Percentiles rank a stretch among this genome's conserved stretches.
Conservation (phyloP, 2,329 filamentous ascomycete genomes). For the Dothiorella sarmentorum region DNA sequence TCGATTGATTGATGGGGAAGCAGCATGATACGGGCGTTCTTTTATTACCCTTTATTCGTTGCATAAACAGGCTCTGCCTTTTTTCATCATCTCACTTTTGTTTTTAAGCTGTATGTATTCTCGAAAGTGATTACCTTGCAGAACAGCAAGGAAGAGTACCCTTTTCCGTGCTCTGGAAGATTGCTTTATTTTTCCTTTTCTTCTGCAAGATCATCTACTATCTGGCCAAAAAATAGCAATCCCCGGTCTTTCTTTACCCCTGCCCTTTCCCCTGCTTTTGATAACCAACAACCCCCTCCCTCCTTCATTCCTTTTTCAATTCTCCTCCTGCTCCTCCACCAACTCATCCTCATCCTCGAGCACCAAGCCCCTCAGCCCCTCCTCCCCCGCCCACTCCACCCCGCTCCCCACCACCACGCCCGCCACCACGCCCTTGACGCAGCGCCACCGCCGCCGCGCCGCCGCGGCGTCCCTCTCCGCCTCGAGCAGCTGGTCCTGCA, state of each 20-base stretch:
- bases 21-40: conserved; percentile 11
- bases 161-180: neutral
- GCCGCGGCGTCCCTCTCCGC: conserved; percentile 59
- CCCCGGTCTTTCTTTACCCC: too few relatives aligned
- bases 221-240: neutral
- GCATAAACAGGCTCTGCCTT: neutral
- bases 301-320: neutral
- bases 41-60: neutral
- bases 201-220: neutral
- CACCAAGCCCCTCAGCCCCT: conserved; percentile 64
- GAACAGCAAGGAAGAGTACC: neutral
- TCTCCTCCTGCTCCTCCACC: neutral
- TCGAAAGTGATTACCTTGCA: conserved; percentile 1
- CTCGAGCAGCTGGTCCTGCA: conserved; percentile 54
- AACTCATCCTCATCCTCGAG: conserved; percentile 57
- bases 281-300: too few relatives aligned
- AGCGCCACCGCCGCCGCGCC: conserved; percentile 65
- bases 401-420: conserved; percentile 78
- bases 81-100: neutral
- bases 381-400: conserved; percentile 73
- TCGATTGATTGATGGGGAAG: neutral
- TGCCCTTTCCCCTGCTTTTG: neutral
- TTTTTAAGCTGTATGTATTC: conserved; percentile 1
- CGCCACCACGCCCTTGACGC: conserved; percentile 74
- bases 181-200: neutral